Evolutionary conservation across 805 yeast species (phyloP), one percentile per base, ranked within the genome.

Genomic region (Monosporozyma yasuniensis): DNA sequence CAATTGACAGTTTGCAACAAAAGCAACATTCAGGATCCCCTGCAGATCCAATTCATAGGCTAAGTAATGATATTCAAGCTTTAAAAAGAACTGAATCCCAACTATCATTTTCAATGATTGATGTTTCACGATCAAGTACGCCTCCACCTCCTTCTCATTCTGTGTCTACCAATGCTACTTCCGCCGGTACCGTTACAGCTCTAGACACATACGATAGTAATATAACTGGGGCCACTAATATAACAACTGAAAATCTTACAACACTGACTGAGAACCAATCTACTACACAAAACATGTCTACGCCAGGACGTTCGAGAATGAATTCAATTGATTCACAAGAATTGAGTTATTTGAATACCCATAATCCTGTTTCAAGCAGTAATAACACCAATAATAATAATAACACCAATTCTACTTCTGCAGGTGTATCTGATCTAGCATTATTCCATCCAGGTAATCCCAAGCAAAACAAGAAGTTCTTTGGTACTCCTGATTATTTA

Each of bases 401-500:
- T 19, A 48, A 11, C 19, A 42, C 35, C 21, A 32, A 41, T 11
- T 27, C 44, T 18, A 34, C 39, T 11, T 27, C 44, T 18, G 25
- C 39, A 9, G 28, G 50, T n/a, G 34, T 56, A 7, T 55, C 72
- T 1, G 73, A 74, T 50, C 76, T 76, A 53, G 88, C 89, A 0
- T 72, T 90, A 42, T 87, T 81, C 62, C 89, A 89, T 63, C 95
- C 96, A 0, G 75, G 75, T 22, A 77, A 76, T 50, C 64, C 74
- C 2, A 73, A 56, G 34, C 79, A 77, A 47, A 71, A 74, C 23
- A 78, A 81, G 57, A 78, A 76, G 53, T 90, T 91, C 59, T 96
- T 89, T 30, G 99, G 99, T 0, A 93, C 99, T 0, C 99, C 99
- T 0, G 99, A 93, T 64, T 93, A 93, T 66, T 75, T 95, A 38